phyloP scores from a whole-genome alignment of 2,329 filamentous ascomycete genomes.

The Botryotinia globosa region DNA sequence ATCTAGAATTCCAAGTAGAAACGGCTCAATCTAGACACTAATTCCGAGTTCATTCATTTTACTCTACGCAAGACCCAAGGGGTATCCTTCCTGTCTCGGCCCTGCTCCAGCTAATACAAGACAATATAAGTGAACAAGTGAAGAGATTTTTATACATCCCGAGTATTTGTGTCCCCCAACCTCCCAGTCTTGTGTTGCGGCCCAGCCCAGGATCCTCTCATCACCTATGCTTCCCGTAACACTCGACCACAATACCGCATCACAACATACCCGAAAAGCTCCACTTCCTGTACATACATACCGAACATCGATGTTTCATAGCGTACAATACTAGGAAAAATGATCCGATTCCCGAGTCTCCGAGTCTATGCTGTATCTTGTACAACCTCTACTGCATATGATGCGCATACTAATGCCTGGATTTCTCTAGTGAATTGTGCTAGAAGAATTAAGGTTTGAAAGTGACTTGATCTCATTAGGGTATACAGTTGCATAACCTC shows the following conservation, averaged over 20 bases:
- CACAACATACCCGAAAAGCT: slow-evolving; percentile 12
- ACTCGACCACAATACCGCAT: slow-evolving; percentile 3
- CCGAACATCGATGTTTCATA: not conserved
- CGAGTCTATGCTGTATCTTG: not conserved
- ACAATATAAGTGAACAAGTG: not conserved
- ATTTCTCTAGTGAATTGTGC: not conserved
- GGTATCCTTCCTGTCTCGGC: not conserved
- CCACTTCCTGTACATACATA: slow-evolving; percentile 3
- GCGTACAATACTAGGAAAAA: not conserved
- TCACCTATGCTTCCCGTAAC: not conserved
- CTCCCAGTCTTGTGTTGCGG: not conserved
- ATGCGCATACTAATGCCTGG: not conserved
- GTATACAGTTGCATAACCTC: too few relatives aligned
- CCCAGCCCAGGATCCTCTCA: not conserved
- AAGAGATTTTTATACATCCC: slow-evolving; percentile 2
- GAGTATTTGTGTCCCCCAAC: not conserved
- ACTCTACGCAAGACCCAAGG: not conserved
- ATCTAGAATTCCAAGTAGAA: not conserved
- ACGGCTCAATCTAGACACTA: not conserved
- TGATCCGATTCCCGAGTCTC: slow-evolving; percentile 16
- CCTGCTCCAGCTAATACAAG: slow-evolving; percentile 12
- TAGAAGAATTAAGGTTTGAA: not conserved
- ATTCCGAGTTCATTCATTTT: not conserved
- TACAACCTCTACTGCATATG: not conserved
- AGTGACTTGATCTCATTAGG: not conserved